Percentiles rank a stretch among this genome's conserved stretches.
Conservation (phyloP, 1,284 basidiomycete species). For the Hemileccinum hortonii region DNA sequence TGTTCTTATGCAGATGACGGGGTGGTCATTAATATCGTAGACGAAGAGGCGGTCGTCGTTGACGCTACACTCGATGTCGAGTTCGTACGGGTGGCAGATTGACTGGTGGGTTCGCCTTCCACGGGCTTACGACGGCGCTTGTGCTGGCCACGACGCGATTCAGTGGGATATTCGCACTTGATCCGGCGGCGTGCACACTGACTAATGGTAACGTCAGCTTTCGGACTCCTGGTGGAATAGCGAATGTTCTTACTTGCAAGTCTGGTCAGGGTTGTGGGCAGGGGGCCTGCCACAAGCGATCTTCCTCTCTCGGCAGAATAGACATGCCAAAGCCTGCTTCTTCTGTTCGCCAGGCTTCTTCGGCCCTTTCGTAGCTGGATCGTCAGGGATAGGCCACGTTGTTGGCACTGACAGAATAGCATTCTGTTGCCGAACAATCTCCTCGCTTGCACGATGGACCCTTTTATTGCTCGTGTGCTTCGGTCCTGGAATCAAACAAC, state of each 20-base stretch:
- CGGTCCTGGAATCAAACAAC: constrained; percentile 17
- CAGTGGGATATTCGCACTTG: constrained; percentile 50
- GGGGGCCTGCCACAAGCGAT: constrained; percentile 40
- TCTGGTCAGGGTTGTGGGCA: constrained; percentile 33
- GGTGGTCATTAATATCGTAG: constrained; percentile 20
- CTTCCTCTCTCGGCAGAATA: constrained; percentile 41
- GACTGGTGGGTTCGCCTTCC: constrained; percentile 25
- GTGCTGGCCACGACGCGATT: constrained; percentile 52
- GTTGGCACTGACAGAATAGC: constrained; percentile 24
- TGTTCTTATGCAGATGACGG: constrained; percentile 23
- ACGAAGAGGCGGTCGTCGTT: constrained; percentile 15
- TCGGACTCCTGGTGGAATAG: constrained; percentile 8
- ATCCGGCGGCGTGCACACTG: constrained; percentile 50
- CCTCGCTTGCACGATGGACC: constrained; percentile 31
- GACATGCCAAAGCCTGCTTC: constrained; percentile 40
- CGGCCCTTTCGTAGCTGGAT: constrained; percentile 32
- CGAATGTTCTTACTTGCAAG: constrained; percentile 37
- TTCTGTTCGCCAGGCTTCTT: constrained; percentile 40
- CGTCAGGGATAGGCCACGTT: constrained; percentile 38
- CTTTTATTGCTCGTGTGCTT: constrained; percentile 32
- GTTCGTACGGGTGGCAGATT: constrained; percentile 25
- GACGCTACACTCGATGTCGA: constrained; percentile 21
- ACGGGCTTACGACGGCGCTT: constrained; percentile 40
- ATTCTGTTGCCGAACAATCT: constrained; percentile 32
- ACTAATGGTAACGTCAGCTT: constrained; percentile 35